Conservation (phyloP, 805 yeast species). For the Pichia gijzeniarum region DNA sequence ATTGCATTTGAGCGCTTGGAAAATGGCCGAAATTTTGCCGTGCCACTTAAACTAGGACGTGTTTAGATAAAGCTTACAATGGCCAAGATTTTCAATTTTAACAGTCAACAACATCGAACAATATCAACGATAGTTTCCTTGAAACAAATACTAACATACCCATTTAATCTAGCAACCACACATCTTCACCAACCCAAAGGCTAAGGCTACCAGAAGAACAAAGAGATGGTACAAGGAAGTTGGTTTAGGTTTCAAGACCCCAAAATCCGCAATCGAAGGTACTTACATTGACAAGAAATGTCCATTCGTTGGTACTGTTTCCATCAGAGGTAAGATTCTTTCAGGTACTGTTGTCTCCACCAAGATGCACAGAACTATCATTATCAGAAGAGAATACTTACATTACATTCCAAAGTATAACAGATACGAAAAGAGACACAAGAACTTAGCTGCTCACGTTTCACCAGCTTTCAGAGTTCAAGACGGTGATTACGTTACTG, state of each 20-base stretch:
- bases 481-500: slow-evolving; percentile 98
- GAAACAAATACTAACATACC: slow-evolving; percentile 14
- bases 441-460: slow-evolving; percentile 99
- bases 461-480: slow-evolving; percentile 99
- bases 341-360: slow-evolving; percentile 99
- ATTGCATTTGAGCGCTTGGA: too few species aligned
- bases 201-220: slow-evolving; percentile 96
- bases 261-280: slow-evolving; percentile 97
- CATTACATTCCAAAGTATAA: slow-evolving; percentile 99
- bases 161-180: slow-evolving; percentile 84
- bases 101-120: neutral
- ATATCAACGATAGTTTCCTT: neutral
- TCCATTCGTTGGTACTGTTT: slow-evolving; percentile 95
- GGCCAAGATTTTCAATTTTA: neutral
- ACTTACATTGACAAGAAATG: slow-evolving; percentile 99
- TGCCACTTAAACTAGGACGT: too few species aligned
- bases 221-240: slow-evolving; percentile 99
- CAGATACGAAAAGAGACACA: slow-evolving; percentile 99
- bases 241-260: slow-evolving; percentile 99
- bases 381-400: slow-evolving; percentile 99
- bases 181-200: slow-evolving; percentile 99
- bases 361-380: slow-evolving; percentile 99
- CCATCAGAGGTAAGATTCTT: slow-evolving; percentile 99
- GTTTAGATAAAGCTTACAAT: too few species aligned
- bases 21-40: too few species aligned